phyloP scores from a whole-genome alignment of 192 early-diverging fungal genomes.

The Coemansia sp. region DNA sequence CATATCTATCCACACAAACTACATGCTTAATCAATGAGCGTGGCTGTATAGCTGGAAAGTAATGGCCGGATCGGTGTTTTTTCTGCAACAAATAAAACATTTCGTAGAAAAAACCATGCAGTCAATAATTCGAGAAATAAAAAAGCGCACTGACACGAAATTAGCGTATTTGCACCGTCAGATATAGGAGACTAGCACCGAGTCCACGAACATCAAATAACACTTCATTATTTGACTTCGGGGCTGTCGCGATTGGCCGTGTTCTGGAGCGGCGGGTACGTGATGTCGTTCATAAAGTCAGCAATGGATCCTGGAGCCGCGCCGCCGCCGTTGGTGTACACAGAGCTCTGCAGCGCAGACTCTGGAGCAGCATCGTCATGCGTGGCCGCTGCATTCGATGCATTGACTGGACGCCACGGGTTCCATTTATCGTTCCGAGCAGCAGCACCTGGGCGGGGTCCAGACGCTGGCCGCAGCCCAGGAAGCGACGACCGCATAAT shows the following conservation, averaged over 20 bases:
- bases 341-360: slow-evolving; percentile 41
- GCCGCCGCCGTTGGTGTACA: slow-evolving; percentile 24
- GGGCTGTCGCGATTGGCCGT: neutral
- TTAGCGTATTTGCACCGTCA: neutral
- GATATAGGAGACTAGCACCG: neutral
- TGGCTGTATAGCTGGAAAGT: neutral
- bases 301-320: slow-evolving; percentile 22
- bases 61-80: neutral
- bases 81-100: neutral
- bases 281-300: slow-evolving; percentile 46
- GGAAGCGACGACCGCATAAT: slow-evolving; percentile 35
- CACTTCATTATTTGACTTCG: neutral
- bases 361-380: slow-evolving; percentile 14
- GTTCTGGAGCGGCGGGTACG: slow-evolving; percentile 47
- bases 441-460: neutral
- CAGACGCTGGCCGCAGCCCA: slow-evolving; percentile 30
- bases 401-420: slow-evolving; percentile 47
- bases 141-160: neutral
- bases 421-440: slow-evolving; percentile 31
- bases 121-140: neutral
- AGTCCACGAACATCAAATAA: no score
- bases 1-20: neutral
- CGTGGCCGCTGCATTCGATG: slow-evolving; percentile 7
- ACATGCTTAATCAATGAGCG: neutral
- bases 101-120: neutral